Evolutionary conservation across 139 green algal species (phyloP).

Genomic region (Micractinium sp.): DNA sequence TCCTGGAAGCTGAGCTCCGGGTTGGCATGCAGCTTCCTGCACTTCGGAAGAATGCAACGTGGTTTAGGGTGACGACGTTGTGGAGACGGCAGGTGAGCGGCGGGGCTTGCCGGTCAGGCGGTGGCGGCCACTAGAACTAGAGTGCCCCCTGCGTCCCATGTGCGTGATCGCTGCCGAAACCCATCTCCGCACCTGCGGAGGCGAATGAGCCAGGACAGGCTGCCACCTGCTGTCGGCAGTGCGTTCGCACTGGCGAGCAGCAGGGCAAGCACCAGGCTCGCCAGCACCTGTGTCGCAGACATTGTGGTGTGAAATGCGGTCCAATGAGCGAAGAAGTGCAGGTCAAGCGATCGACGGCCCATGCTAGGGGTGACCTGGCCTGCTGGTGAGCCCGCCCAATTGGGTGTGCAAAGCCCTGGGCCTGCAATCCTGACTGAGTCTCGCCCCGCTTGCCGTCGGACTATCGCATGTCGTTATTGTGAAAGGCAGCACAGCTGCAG

Average conservation of each 20-base stretch:
- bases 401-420: too few relatives aligned
- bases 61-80: too few relatives aligned
- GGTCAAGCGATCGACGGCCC: too few relatives aligned
- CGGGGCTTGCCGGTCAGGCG: not conserved
- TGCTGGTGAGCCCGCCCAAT: too few relatives aligned
- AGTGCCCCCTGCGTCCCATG: not conserved
- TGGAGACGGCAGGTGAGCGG: too few relatives aligned
- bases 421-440: too few relatives aligned
- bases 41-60: not conserved
- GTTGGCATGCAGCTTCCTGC: constrained; percentile 48
- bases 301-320: not conserved
- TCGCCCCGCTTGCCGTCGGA: too few relatives aligned
- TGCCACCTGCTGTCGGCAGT: not conserved
- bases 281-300: not conserved
- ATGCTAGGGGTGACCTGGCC: too few relatives aligned
- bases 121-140: not conserved
- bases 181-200: too few relatives aligned
- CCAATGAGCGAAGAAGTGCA: too few relatives aligned
- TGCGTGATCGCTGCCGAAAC: not conserved
- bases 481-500: not conserved
- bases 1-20: constrained; percentile 59
- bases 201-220: too few relatives aligned
- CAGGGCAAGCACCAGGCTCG: not conserved
- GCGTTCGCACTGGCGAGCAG: not conserved
- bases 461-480: not conserved